Base-by-base conservation (phyloP, 1,284 basidiomycete genomes). In the Cryptococcus hybrid region DNA sequence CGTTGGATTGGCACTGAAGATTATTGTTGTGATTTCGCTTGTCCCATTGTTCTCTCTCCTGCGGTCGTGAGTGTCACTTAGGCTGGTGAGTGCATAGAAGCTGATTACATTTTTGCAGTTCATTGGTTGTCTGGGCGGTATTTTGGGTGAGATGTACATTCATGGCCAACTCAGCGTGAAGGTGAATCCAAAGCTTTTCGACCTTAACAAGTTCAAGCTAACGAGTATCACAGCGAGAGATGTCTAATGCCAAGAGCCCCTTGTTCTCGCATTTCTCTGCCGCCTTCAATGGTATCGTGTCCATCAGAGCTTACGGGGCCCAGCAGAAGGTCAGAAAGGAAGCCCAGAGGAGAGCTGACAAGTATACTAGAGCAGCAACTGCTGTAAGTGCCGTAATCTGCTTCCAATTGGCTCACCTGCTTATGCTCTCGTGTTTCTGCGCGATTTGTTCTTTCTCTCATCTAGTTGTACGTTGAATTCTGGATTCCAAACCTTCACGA, bases 101-200 rank as follows among this genome's bases (percentile, higher is more conserved):
- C 43, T 48, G 37, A 50, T 46, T 12, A 11, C 6, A 6, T 8
- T 7, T 13, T 35, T 15, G 4, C 52, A 68, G 66, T 39, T 64
- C 55, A 77, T 85, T 30, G 78, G 80, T 7, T 63, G 75, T 3
- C 15, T 84, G 5, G 85, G 84, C 24, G 80, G 72, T 6, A 76
- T 79, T 71, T 75, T 81, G 37, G 84, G 80, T 35, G 71, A 79
- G 63, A 64, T 81, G 18, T 82, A 80, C 64, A 87, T 90, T 67
- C 84, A 84, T 65, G 85, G 85, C 13, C 88, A 90, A 70, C 78
- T 90, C 34, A 84, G 85, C 11, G 86, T 89, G 48, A 90, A 90
- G 61, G 65, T 66, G 38, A 13, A 58, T 50, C 35, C 36, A n/a
- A 7, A 12, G 35, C 8, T 7, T 48, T 42, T 42, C 13, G 24